Conservation (phyloP, 2,329 filamentous ascomycete genomes). For the Arthrobotrys pseudoclavata region DNA sequence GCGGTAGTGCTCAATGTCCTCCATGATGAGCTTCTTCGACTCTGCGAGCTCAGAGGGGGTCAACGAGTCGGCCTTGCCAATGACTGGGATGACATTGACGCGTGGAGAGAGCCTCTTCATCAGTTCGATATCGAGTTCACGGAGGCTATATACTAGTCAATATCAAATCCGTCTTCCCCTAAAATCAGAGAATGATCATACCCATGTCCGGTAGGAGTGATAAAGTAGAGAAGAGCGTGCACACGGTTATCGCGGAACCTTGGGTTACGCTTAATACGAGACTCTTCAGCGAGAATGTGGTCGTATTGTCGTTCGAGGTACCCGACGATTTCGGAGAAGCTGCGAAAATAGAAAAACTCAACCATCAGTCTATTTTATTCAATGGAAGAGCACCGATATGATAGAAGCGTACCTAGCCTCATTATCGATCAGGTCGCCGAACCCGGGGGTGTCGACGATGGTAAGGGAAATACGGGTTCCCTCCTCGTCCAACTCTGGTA, state of each 20-base stretch:
- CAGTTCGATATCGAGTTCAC: constrained; percentile 98
- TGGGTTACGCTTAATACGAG: constrained; percentile 99
- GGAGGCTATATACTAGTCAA: constrained; percentile 74
- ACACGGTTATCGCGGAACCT: constrained; percentile 99
- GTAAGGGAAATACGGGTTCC: constrained; percentile 97
- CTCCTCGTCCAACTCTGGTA: constrained; percentile 91
- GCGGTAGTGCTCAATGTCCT: constrained; percentile 99
- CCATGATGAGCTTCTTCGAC: constrained; percentile 99
- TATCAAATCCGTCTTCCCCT: constrained; percentile 14
- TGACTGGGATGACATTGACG: constrained; percentile 98
- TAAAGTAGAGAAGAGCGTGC: constrained; percentile 98
- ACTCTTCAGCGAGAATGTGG: constrained; percentile 98
- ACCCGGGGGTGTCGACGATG: constrained; percentile 97
- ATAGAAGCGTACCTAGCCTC: constrained; percentile 81
- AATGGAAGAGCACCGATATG: not conserved
- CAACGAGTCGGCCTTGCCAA: constrained; percentile 97
- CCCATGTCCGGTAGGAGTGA: constrained; percentile 97
- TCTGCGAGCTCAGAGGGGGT: constrained; percentile 96
- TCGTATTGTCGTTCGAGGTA: constrained; percentile 99
- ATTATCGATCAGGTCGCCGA: constrained; percentile 99
- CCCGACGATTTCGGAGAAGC: constrained; percentile 96
- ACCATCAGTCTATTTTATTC: constrained; percentile 1
- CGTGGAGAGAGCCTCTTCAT: constrained; percentile 99
- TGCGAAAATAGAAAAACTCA: constrained; percentile 66
- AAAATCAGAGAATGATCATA: constrained; percentile 66